These are phyloP conservation scores for Brettanomyces bruxellensis DNA, from an alignment of 805 yeast species.

Conservation along the genomic window DNA sequence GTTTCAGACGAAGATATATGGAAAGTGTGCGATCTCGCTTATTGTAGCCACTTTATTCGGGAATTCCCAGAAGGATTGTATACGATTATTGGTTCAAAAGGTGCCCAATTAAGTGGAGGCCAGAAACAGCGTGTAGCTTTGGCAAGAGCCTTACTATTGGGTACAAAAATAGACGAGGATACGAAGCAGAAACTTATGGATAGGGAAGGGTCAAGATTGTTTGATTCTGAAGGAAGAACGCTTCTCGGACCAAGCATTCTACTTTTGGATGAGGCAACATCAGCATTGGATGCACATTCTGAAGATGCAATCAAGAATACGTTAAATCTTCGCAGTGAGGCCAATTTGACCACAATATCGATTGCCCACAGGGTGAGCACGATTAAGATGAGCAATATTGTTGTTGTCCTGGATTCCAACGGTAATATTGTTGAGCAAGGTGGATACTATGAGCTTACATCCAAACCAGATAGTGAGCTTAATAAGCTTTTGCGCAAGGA, in stretches of 20 bases:
- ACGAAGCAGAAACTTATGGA: constrained; percentile 2
- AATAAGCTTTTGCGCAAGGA: constrained; percentile 31
- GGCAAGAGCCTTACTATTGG: constrained; percentile 73
- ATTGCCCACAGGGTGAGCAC: constrained; percentile 91
- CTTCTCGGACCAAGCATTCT: constrained; percentile 59
- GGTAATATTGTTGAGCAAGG: constrained; percentile 76
- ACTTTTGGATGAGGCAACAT: constrained; percentile 88
- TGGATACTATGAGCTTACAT: constrained; percentile 40
- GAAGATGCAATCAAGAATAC: constrained; percentile 81
- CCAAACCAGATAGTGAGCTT: constrained; percentile 35
- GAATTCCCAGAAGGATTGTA: constrained; percentile 77
- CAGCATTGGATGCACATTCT: constrained; percentile 83
- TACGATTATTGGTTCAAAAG: constrained; percentile 79
- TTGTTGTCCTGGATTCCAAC: constrained; percentile 61
- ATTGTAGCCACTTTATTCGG: constrained; percentile 58
- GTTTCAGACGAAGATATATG: constrained; percentile 51
- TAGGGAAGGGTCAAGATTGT: constrained; percentile 5
- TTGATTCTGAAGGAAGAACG: constrained; percentile 13
- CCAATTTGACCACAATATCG: constrained; percentile 68
- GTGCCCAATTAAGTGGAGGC: constrained; percentile 88
- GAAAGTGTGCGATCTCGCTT: constrained; percentile 59
- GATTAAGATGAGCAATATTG: constrained; percentile 70
- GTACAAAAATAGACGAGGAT: constrained; percentile 12
- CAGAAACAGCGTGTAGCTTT: constrained; percentile 90
- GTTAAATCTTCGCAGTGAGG: constrained; percentile 41